Base-by-base conservation (phyloP, 768 basidiomycete genomes). In the Suillus luteus region DNA sequence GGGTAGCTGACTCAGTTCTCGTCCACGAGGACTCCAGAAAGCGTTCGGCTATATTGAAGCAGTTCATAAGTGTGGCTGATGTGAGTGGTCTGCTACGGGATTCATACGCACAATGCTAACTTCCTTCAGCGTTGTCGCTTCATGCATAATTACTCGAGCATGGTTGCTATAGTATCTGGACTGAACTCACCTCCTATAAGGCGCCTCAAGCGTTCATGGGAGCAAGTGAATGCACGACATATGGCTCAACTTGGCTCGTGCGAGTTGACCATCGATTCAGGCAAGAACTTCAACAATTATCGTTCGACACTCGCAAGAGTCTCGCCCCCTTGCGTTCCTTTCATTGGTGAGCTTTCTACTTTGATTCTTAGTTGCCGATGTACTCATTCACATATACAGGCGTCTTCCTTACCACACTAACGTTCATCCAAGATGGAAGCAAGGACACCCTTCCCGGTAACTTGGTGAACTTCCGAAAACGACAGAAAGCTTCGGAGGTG, bases 351-450 rank as follows among this genome's bases (percentile, higher is more conserved):
- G 85, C 72, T 33, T 40, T 38, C 7, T 3, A 22, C 41, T 6
- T 60, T n/a, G 22, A 17, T 49, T 46, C 60, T 24, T 27, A 11
- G 35, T 15, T 49, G 27, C 14, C 35, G 15, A 55, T 35, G 52
- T 62, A 14, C 65, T 66, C 55, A 61, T 54, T 54, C 46, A 48
- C 14, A 19, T 17, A 11, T 64, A 0, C 69, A 97, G 96, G 97
- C 70, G 92, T 98, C 61, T 98, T 96, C 80, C 85, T 99, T 33
- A 96, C 96, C 7, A 93, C 92, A 8, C 81, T 99, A 65, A 96
- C 95, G n/a, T 98, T 99, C 77, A 96, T 97, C 73, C 94, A 97
- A 77, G 97, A 98, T 69, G 97, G 96, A 10, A 95, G 93, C 71
- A 90, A 91, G 59, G 93, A 99, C 79, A 86, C 83, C 68, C 80